Percentiles rank a stretch among this genome's conserved stretches.
These are phyloP conservation scores for Phaeosphaeriaceae sp. DNA, from an alignment of 2,329 filamentous ascomycete species.

Conservation along the genomic window DNA sequence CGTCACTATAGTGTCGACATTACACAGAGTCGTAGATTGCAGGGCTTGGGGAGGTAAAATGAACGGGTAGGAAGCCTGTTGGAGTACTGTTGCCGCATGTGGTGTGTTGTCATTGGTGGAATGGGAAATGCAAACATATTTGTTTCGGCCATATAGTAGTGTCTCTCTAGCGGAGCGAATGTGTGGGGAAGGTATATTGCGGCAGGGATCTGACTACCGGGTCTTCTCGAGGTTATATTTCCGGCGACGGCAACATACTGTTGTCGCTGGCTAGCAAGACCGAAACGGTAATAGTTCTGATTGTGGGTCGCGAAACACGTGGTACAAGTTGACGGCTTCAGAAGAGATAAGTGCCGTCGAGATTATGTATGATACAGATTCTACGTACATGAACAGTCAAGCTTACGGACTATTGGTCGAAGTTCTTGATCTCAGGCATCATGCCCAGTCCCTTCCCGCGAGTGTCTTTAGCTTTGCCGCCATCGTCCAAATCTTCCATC, in stretches of 20 bases:
- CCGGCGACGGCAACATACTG: neutral
- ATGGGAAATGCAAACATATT: neutral
- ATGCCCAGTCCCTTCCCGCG: conserved; percentile 53
- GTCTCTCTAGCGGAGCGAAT: neutral
- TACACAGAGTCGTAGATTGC: neutral
- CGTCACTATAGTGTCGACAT: neutral
- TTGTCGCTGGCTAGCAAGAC: neutral
- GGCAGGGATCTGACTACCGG: neutral
- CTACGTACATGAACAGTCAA: neutral
- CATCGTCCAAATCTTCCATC: conserved; percentile 40
- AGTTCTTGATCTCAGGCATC: conserved; percentile 60
- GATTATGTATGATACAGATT: conserved; percentile 1
- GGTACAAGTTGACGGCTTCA: no score
- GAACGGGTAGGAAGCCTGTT: neutral
- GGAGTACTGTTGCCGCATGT: neutral
- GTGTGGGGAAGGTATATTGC: conserved; percentile 5
- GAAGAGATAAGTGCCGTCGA: neutral
- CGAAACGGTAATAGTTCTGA: neutral
- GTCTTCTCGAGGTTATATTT: neutral
- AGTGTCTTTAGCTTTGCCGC: conserved; percentile 39
- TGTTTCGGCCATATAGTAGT: conserved; percentile 6
- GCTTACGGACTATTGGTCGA: conserved; percentile 44
- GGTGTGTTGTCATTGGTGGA: neutral
- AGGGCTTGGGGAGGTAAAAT: neutral
- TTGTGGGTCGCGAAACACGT: no score